These are phyloP conservation scores for Trichophyton schoenleinii DNA, from an alignment of 2,329 filamentous ascomycete species.

Conservation along the genomic window DNA sequence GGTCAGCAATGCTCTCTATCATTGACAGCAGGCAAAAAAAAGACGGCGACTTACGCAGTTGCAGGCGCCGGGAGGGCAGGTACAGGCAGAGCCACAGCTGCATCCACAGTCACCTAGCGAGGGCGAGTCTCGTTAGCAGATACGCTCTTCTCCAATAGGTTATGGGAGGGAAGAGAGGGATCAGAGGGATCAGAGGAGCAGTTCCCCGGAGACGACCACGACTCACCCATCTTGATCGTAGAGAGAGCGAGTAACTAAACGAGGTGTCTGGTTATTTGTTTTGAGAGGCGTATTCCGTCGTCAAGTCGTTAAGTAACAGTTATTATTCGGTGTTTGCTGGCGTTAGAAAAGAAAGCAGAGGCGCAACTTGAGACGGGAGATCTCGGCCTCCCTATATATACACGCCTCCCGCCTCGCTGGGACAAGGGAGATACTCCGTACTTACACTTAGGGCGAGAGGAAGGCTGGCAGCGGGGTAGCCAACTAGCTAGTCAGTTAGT, in stretches of 20 bases:
- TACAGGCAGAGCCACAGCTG: slow-evolving; percentile 31
- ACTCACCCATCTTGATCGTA: background rate
- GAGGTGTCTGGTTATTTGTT: background rate
- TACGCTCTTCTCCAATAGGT: background rate
- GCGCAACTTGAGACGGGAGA: background rate
- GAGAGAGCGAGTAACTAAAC: background rate
- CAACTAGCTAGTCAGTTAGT: too few relatives aligned
- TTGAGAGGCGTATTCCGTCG: background rate
- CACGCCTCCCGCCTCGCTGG: background rate
- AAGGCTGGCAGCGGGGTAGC: too few relatives aligned
- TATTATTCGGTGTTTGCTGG: background rate
- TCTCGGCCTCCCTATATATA: background rate
- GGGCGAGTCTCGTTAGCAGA: background rate
- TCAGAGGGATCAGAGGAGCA: too few relatives aligned
- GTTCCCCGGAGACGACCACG: too few relatives aligned
- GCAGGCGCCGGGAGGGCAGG: slow-evolving; percentile 31
- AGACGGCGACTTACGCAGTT: slow-evolving; percentile 25
- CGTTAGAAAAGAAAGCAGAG: background rate
- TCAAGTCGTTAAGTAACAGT: background rate
- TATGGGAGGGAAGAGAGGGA: too few relatives aligned
- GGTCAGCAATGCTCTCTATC: background rate
- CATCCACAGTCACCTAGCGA: slow-evolving; percentile 24
- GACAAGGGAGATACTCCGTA: too few relatives aligned
- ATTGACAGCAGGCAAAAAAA: background rate
- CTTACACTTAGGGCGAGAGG: too few relatives aligned